Evolutionary conservation across 495 filamentous ascomycete species (phyloP), one percentile per base, ranked within the genome.

Genomic region (Neurospora pannonica): DNA sequence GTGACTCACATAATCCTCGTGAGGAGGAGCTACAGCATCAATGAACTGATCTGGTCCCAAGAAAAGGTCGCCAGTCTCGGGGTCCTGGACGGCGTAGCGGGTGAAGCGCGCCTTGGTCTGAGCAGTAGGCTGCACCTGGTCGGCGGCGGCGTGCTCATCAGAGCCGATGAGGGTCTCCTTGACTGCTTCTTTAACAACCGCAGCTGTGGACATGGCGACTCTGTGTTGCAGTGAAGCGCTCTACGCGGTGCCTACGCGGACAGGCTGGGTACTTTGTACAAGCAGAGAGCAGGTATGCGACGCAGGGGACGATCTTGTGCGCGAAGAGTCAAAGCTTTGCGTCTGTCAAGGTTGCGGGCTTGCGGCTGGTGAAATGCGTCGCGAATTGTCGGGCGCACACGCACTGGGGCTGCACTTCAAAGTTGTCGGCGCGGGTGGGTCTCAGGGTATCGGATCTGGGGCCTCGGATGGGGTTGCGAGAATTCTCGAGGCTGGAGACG

Each of bases 41-140:
- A 98, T 88, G 78, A 99, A 99, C 78, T 95, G 89, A 10, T 95
- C 90, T 73, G 92, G 88, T 54, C 85, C 90, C 90, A 99, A 92
- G 78, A 87, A 94, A 70, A 88, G 81, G 78, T 97, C 93, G 60
- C 92, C 96, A 11, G 90, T 88, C 74, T 87, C 85, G 71, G 91
- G 87, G 80, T 97, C 92, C 78, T 91, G 92, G 77, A 85, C 85
- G 19, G 96, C 93, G 87, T 96, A 87, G 76, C 88, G 90, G 73
- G 90, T 81, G 86, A 99, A 99, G 67, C 88, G 89, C 15, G 88
- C 85, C 77, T 89, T 91, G 76, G 90, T 87, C 77, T 93, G 90
- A 46, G 86, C 84, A 71, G 93, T 94, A 70, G 94, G 82, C 78
- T 90, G 84, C 17, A 88, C 75, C 2, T 80, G 75, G 75, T 39